Conservation (phyloP, 805 yeast species). For the Monosporozyma solicola region DNA sequence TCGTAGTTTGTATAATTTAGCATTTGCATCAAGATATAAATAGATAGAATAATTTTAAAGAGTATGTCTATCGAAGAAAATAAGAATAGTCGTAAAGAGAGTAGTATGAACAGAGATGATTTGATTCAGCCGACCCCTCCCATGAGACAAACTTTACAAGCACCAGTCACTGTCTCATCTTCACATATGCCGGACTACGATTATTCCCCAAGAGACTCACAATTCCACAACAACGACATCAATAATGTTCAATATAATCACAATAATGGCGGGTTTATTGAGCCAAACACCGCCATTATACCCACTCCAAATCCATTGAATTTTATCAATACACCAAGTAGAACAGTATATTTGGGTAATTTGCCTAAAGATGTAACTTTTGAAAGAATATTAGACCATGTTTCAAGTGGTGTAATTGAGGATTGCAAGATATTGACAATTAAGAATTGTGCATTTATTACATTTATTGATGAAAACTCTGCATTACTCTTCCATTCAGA, state of each 20-base stretch:
- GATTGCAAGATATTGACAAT: constrained; percentile 68
- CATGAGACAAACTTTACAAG: neutral
- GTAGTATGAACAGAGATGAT: neutral
- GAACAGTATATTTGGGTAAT: constrained; percentile 87
- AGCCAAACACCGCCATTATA: neutral
- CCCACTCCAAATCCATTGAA: constrained; percentile 10
- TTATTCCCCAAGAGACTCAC: neutral
- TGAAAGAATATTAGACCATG: constrained; percentile 78
- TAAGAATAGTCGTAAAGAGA: neutral
- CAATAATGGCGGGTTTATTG: neutral
- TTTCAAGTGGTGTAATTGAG: constrained; percentile 84
- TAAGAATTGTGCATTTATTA: constrained; percentile 81
- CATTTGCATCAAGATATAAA: neutral
- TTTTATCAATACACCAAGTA: constrained; percentile 48
- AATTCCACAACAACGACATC: neutral
- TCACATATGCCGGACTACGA: neutral
- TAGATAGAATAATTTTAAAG: neutral
- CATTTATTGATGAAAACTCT: constrained; percentile 80
- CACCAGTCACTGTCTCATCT: neutral
- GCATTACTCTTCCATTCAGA: constrained; percentile 91
- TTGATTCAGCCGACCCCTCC: neutral
- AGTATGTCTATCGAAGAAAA: neutral
- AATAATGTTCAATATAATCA: neutral
- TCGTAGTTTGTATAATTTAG: neutral
- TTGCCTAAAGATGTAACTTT: constrained; percentile 75